A percentile compares a stretch with the other conserved stretches of the same genome.
Conservation (phyloP, 495 filamentous ascomycete species). For the Astrocystis sublimbata region DNA sequence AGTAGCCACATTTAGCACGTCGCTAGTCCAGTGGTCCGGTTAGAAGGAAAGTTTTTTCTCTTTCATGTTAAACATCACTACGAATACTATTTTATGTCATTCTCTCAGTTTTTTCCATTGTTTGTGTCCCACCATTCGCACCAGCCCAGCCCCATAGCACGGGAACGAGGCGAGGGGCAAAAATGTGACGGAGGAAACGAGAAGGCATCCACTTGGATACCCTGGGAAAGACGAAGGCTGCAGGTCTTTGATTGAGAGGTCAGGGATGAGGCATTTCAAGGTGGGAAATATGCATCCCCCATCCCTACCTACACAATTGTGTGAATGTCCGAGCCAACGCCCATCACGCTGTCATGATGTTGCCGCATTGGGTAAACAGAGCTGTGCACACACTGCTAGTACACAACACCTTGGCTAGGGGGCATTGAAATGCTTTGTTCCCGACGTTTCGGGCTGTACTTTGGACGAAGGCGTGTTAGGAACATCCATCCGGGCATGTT, state of each 20-base stretch:
- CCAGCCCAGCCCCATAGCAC: not conserved
- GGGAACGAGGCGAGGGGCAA: too few relatives aligned
- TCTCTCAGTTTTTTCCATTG: not conserved
- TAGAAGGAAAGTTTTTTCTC: not conserved
- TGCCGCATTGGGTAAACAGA: slow-evolving; percentile 2
- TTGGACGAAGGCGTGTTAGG: not conserved
- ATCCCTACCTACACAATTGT: not conserved
- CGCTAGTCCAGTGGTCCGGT: not conserved
- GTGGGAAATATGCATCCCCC: too few relatives aligned
- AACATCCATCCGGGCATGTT: not conserved
- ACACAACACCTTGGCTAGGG: too few relatives aligned
- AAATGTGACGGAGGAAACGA: not conserved
- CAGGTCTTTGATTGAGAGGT: not conserved
- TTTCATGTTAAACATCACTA: too few relatives aligned
- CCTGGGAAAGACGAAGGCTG: not conserved
- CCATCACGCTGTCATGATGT: not conserved
- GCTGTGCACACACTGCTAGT: too few relatives aligned
- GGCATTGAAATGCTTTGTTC: not conserved
- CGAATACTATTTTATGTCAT: not conserved
- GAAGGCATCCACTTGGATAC: not conserved
- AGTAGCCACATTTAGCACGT: not conserved
- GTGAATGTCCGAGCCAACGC: not conserved
- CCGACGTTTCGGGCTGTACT: not conserved
- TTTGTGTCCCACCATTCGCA: too few relatives aligned
- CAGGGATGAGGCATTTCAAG: slow-evolving; percentile 3